Conservation (phyloP, 805 yeast species). For the Barnettozyma botsteinii region DNA sequence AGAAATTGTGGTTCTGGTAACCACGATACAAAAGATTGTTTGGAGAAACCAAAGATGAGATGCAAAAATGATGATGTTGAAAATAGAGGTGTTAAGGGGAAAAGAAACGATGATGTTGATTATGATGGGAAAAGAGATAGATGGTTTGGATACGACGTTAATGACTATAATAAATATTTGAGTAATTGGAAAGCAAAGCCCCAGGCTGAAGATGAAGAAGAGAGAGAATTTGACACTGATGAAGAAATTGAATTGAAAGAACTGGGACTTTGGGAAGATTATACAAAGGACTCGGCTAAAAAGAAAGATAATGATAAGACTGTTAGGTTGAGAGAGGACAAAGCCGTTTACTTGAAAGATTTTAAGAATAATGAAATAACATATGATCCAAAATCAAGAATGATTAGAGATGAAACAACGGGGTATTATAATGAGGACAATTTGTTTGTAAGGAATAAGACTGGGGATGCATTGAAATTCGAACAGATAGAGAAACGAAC, state of each 20-base stretch:
- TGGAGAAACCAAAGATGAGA: slow-evolving; percentile 47
- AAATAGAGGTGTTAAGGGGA: slow-evolving; percentile 11
- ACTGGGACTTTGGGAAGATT: slow-evolving; percentile 29
- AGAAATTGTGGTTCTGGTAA: slow-evolving; percentile 55
- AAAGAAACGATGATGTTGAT: slow-evolving; percentile 23
- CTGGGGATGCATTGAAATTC: slow-evolving; percentile 52
- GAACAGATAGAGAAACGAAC: slow-evolving; percentile 37
- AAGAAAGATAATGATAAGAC: slow-evolving; percentile 36
- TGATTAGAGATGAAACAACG: slow-evolving; percentile 27
- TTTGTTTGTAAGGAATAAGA: slow-evolving; percentile 47
- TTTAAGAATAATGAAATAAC: slow-evolving; percentile 35
- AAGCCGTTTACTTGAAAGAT: slow-evolving; percentile 61
- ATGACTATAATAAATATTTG: slow-evolving; percentile 51
- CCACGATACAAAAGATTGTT: slow-evolving; percentile 48
- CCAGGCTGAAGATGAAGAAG: slow-evolving; percentile 22
- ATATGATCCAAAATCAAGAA: slow-evolving; percentile 51
- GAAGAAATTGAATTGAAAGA: slow-evolving; percentile 39
- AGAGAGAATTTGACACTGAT: slow-evolving; percentile 31
- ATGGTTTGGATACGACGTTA: slow-evolving; percentile 64
- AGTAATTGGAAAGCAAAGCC: slow-evolving; percentile 40
- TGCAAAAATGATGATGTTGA: slow-evolving; percentile 16
- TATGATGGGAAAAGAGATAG: slow-evolving; percentile 27
- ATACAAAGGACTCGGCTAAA: slow-evolving; percentile 13
- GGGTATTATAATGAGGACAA: slow-evolving; percentile 34
- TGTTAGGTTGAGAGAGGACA: slow-evolving; percentile 66